These are phyloP conservation scores for Colletotrichum cereale DNA, from an alignment of 2,329 filamentous ascomycete species.

Conservation along the genomic window DNA sequence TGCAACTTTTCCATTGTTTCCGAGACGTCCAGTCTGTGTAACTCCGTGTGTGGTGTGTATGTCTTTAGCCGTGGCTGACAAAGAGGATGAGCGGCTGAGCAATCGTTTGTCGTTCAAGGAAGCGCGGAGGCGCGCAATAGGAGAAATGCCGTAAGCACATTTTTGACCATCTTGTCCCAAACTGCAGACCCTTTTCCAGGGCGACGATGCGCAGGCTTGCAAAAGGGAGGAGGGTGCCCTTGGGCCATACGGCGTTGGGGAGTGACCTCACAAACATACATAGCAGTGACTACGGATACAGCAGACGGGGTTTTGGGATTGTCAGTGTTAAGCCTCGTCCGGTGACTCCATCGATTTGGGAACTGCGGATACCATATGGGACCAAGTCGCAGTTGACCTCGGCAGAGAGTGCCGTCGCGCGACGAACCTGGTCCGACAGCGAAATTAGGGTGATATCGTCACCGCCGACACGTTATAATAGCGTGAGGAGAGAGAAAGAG, in stretches of 20 bases:
- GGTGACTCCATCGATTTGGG: conserved; percentile 13
- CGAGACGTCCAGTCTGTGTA: conserved; percentile 3
- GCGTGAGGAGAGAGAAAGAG: neutral
- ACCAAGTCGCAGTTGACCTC: conserved; percentile 13
- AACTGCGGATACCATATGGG: conserved; percentile 11
- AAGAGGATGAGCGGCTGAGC: conserved; percentile 22
- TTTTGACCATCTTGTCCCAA: neutral
- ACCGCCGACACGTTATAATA: neutral
- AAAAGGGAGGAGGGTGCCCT: conserved; percentile 1
- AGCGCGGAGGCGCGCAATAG: conserved; percentile 2
- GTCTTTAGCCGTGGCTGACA: conserved; percentile 14
- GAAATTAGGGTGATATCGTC: conserved; percentile 34
- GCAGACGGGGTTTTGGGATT: conserved; percentile 13
- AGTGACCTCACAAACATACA: conserved; percentile 25
- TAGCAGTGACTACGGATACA: neutral
- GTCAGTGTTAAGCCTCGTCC: conserved; percentile 8
- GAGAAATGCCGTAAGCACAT: conserved; percentile 5
- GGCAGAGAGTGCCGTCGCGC: conserved; percentile 23
- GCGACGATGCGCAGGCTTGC: neutral
- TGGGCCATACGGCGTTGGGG: conserved; percentile 12
- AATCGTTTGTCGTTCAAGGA: conserved; percentile 1
- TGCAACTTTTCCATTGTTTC: conserved; percentile 7
- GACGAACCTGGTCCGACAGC: conserved; percentile 18
- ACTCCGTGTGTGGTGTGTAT: neutral
- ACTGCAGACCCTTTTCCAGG: too few relatives aligned